These are phyloP conservation scores for Tricholoma bakamatsutake DNA, from an alignment of 768 basidiomycete genomes.

Conservation along the genomic window DNA sequence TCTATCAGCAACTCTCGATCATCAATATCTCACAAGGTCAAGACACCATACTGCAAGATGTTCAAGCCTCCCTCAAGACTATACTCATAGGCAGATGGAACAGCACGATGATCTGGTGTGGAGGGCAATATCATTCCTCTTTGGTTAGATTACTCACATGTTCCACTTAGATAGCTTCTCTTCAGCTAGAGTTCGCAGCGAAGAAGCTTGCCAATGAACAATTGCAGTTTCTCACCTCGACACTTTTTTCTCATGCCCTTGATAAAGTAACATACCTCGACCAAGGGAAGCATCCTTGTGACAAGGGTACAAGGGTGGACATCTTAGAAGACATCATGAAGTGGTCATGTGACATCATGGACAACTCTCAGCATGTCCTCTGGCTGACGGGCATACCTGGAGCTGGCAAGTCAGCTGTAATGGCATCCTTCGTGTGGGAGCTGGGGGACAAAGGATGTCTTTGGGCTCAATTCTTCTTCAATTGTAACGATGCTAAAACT, in stretches of 20 bases:
- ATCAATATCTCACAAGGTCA: no score
- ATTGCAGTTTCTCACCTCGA: not conserved
- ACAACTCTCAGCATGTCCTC: conserved; percentile 6
- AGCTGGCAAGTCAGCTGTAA: conserved; percentile 14
- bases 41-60: no score
- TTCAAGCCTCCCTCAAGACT: no score
- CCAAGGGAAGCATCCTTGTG: conserved; percentile 13
- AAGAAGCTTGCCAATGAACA: not conserved
- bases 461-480: conserved; percentile 16
- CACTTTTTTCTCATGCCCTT: not conserved
- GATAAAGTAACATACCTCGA: conserved; percentile 8
- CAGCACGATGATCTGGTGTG: no score
- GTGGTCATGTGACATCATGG: conserved; percentile 7
- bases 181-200: not conserved
- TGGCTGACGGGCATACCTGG: conserved; percentile 16
- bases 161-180: not conserved
- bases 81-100: no score
- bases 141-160: not conserved
- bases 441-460: conserved; percentile 10
- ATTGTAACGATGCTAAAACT: conserved; percentile 10
- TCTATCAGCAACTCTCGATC: no score
- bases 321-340: conserved; percentile 8
- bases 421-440: conserved; percentile 11
- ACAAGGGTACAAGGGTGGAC: conserved; percentile 9
- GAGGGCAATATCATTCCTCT: no score